Evolutionary conservation across 2,329 filamentous ascomycete species (phyloP).

Genomic region (Monosporascus sp.): DNA sequence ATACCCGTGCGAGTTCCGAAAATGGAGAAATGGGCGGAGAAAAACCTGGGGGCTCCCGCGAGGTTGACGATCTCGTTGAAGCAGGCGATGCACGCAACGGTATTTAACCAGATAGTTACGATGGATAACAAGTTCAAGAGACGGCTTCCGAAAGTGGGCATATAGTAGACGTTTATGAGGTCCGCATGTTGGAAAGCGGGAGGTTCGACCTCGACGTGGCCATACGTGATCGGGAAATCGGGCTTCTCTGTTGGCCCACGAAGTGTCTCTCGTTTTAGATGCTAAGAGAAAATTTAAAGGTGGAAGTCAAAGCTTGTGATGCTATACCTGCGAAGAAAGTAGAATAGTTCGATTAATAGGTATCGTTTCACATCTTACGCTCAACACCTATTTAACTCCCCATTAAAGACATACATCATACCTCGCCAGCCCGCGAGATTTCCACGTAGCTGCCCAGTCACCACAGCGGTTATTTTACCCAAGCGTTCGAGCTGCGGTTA

Average conservation of each 20-base stretch:
- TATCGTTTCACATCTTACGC: too few species aligned
- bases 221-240: slow-evolving; percentile 12
- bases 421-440: too few species aligned
- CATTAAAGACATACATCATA: too few species aligned
- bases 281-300: slow-evolving; percentile 6
- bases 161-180: slow-evolving; percentile 13
- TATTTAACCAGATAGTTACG: slow-evolving; percentile 8
- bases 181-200: slow-evolving; percentile 11
- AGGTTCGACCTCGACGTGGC: slow-evolving; percentile 15
- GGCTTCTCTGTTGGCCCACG: slow-evolving; percentile 7
- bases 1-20: slow-evolving; percentile 6
- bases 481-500: too few species aligned
- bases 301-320: too few species aligned
- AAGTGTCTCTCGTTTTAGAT: slow-evolving; percentile 7
- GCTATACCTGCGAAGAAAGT: too few species aligned
- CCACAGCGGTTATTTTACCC: too few species aligned
- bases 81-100: slow-evolving; percentile 2
- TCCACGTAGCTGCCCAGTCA: too few species aligned
- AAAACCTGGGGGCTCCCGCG: slow-evolving; percentile 5
- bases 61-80: slow-evolving; percentile 1
- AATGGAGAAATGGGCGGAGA: slow-evolving; percentile 5
- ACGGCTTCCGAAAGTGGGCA: slow-evolving; percentile 9
- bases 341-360: too few species aligned
- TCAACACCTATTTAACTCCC: too few species aligned
- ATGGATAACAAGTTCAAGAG: slow-evolving; percentile 18